Conservation (phyloP, 1,284 basidiomycete genomes). For the Tilletiaria anomala region DNA sequence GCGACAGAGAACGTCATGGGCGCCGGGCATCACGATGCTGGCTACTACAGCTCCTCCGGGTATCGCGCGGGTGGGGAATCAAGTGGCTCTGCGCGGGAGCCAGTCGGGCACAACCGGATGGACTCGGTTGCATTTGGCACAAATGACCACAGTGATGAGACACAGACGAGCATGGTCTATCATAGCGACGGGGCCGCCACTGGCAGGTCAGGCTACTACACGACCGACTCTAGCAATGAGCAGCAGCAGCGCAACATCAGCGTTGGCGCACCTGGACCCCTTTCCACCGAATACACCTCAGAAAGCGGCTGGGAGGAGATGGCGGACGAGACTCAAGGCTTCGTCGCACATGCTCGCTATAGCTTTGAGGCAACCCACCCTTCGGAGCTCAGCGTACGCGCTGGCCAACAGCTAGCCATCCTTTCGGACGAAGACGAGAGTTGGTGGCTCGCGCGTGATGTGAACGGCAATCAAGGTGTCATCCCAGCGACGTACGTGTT, state of each 20-base stretch:
- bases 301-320: not conserved
- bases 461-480: conserved; percentile 20
- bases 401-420: conserved; percentile 26
- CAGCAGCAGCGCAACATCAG: no score
- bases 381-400: conserved; percentile 20
- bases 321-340: conserved; percentile 48
- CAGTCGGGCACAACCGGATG: conserved; percentile 43
- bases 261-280: no score
- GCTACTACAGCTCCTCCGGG: no score
- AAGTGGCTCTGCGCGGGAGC: conserved; percentile 9
- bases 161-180: no score
- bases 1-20: conserved; percentile 71
- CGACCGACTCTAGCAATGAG: no score
- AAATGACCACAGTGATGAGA: conserved; percentile 17
- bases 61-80: conserved; percentile 6
- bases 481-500: conserved; percentile 29
- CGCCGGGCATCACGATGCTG: conserved; percentile 47
- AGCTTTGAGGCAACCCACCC: conserved; percentile 29
- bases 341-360: conserved; percentile 29
- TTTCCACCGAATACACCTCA: no score
- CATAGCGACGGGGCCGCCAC: no score
- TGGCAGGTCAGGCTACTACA: no score
- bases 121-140: conserved; percentile 14
- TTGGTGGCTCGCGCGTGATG: conserved; percentile 30
- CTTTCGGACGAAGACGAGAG: conserved; percentile 27